Base-by-base conservation (phyloP, 768 basidiomycete genomes). In the Mycena capillaripes region DNA sequence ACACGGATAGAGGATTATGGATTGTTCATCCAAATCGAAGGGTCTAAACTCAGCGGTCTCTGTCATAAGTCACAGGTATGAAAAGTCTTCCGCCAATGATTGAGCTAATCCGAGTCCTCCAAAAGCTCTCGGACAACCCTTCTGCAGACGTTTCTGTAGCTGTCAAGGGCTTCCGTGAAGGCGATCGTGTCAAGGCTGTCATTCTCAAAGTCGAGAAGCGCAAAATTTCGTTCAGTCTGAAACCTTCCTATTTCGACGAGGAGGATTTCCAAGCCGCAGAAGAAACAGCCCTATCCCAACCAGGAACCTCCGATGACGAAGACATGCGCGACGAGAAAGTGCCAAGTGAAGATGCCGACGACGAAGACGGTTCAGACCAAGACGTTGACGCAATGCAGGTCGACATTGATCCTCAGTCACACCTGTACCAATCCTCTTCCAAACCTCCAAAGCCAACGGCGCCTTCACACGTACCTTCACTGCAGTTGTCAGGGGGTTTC, bases 21-120 rank as follows among this genome's bases (percentile, higher is more conserved):
- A 17, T 85, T 98, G n/a, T 98, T 99, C 83, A 90, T 99, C 68
- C 90, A 92, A 78, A 93, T 99, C 42, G 89, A 93, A n/a, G 93
- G 89, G 21, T 92, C 95, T 0, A 94, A 92, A 78, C 84, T 98
- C 58, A 91, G 88, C 71, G 97, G 97, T 7, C 86, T 99, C 14
- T 99, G 97, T 80, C 97, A 99, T 81, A 97, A 96, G 81, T 95
- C 95, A 12, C 89, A 99, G 88, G 96, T 93, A 76, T 62, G 86
- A n/a, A 29, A 7, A 7, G 25, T 2, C 10, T 69, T 23, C 16
- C 3, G 5, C 30, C 59, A 34, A 38, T 27, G 36, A 34, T 21
- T 23, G 40, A 46, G 55, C 30, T 34, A 59, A 52, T 23, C 48
- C 38, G 40, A 30, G 27, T 60, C n/a, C 21, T 58, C 46, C 25